A percentile compares a stretch with the other conserved stretches of the same genome.
These are phyloP conservation scores for Penicillium sp. DNA, from an alignment of 2,329 filamentous ascomycete genomes.

Conservation along the genomic window DNA sequence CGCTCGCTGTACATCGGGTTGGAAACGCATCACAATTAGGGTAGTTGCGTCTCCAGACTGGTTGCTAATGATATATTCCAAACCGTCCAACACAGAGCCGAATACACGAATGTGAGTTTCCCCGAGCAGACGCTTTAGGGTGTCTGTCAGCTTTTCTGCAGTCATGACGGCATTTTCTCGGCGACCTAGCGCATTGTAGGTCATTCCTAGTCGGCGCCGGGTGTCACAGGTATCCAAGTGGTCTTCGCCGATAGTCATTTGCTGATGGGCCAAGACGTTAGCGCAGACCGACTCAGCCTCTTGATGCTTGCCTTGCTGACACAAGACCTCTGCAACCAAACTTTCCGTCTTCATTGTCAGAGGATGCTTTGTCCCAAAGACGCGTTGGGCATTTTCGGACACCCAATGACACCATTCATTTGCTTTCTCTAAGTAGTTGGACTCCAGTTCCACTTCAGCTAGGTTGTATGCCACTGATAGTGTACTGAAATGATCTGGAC, in stretches of 20 bases:
- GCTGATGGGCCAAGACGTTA: slow-evolving; percentile 27
- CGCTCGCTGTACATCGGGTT: slow-evolving; percentile 13
- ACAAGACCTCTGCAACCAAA: slow-evolving; percentile 24
- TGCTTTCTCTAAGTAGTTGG: slow-evolving; percentile 20
- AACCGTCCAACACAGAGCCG: slow-evolving; percentile 14
- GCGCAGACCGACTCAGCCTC: slow-evolving; percentile 26
- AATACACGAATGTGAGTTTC: slow-evolving; percentile 24
- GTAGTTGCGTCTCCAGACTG: slow-evolving; percentile 8
- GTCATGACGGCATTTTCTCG: slow-evolving; percentile 20
- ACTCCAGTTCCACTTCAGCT: slow-evolving; percentile 24
- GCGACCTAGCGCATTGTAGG: slow-evolving; percentile 19
- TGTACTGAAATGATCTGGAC: slow-evolving; percentile 25
- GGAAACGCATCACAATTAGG: slow-evolving; percentile 8
- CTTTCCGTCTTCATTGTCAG: slow-evolving; percentile 26
- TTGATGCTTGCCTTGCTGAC: slow-evolving; percentile 19
- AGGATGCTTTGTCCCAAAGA: slow-evolving; percentile 21
- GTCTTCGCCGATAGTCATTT: slow-evolving; percentile 28
- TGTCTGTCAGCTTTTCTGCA: slow-evolving; percentile 18
- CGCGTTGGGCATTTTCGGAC: slow-evolving; percentile 20
- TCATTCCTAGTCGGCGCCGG: slow-evolving; percentile 21
- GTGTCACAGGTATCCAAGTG: slow-evolving; percentile 26
- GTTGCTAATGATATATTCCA: slow-evolving; percentile 21
- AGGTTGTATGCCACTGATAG: slow-evolving; percentile 22
- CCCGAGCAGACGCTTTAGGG: slow-evolving; percentile 19
- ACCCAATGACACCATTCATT: slow-evolving; percentile 28